Percentiles rank a stretch among this genome's conserved stretches.
phyloP scores from a whole-genome alignment of 1,284 basidiomycete genomes.

The Leccinum pachyderme region DNA sequence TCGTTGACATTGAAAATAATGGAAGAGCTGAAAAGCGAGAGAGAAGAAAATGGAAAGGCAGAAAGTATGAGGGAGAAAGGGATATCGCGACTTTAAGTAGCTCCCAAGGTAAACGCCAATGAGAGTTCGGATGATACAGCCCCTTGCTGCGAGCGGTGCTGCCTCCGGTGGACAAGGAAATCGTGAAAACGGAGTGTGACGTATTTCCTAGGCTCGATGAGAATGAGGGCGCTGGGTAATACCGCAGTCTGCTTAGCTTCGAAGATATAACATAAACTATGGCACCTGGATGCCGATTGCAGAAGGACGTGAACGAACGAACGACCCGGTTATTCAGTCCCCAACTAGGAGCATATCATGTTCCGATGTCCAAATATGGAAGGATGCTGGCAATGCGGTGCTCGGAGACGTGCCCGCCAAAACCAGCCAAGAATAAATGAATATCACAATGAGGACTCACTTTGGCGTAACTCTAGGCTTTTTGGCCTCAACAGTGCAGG shows the following conservation, averaged over 20 bases:
- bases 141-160: constrained; percentile 14
- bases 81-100: constrained; percentile 30
- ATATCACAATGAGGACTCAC: constrained; percentile 48
- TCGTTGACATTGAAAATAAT: neutral
- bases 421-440: neutral
- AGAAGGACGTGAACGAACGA: constrained; percentile 9
- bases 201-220: constrained; percentile 3
- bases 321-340: constrained; percentile 2
- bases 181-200: constrained; percentile 6
- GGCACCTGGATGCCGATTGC: constrained; percentile 10
- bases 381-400: constrained; percentile 27
- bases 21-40: neutral
- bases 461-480: constrained; percentile 74
- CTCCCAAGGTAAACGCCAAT: constrained; percentile 1
- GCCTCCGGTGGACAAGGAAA: neutral
- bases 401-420: constrained; percentile 5
- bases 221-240: neutral
- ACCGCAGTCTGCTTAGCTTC: constrained; percentile 6
- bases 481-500: constrained; percentile 76
- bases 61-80: neutral
- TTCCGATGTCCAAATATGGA: constrained; percentile 25
- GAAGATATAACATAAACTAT: constrained; percentile 15
- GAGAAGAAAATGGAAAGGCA: neutral
- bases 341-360: constrained; percentile 11
- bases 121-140: constrained; percentile 9